phyloP scores from a whole-genome alignment of 768 basidiomycete genomes.

The Trametes cinnabarina region DNA sequence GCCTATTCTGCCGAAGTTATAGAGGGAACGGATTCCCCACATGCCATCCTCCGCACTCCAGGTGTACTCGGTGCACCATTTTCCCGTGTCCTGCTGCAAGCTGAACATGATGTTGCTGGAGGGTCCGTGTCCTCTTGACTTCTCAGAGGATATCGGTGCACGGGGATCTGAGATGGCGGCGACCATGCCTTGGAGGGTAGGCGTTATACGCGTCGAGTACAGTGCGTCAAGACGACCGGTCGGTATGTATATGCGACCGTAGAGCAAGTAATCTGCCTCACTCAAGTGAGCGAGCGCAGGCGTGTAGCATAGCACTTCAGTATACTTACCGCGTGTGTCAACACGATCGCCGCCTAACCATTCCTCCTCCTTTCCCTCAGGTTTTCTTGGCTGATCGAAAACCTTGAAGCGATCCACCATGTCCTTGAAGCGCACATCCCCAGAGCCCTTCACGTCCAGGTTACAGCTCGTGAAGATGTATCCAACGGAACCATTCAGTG shows the following conservation, averaged over 20 bases:
- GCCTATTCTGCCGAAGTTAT: slow-evolving; percentile 84
- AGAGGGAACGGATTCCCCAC: slow-evolving; percentile 84
- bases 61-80: slow-evolving; percentile 91
- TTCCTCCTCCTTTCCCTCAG: slow-evolving; percentile 75
- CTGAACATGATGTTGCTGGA: slow-evolving; percentile 74
- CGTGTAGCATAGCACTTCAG: neutral
- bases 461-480: slow-evolving; percentile 92
- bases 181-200: slow-evolving; percentile 78
- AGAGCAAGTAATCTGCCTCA: slow-evolving; percentile 81
- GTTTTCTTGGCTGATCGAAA: slow-evolving; percentile 75
- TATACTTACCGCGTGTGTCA: slow-evolving; percentile 64
- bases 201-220: slow-evolving; percentile 76
- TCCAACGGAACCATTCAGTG: slow-evolving; percentile 87
- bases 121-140: slow-evolving; percentile 39
- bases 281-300: slow-evolving; percentile 23
- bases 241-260: slow-evolving; percentile 89
- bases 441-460: slow-evolving; percentile 66
- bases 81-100: slow-evolving; percentile 88
- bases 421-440: slow-evolving; percentile 78
- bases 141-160: slow-evolving; percentile 44
- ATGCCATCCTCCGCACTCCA: slow-evolving; percentile 94
- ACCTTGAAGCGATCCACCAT: slow-evolving; percentile 88
- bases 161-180: slow-evolving; percentile 84
- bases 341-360: slow-evolving; percentile 81
- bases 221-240: slow-evolving; percentile 86